Evolutionary conservation across 164 flowering plant species (phyloP), one percentile per base, ranked within the genome.

Genomic region (Taxillus chinensis): DNA sequence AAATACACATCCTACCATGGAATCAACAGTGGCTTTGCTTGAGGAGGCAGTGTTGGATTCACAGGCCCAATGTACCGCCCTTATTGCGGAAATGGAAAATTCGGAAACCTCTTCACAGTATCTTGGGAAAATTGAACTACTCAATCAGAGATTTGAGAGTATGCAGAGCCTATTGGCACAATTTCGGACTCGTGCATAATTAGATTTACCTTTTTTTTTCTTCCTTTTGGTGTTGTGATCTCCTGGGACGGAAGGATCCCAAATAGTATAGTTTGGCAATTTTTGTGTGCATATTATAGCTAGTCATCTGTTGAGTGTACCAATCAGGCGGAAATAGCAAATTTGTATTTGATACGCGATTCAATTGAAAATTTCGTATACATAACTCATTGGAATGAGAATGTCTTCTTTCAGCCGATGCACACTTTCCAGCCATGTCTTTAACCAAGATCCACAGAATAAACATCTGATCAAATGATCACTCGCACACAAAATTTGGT

Each of bases 31-130:
- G 41, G 69, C 78, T 65, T 83, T 77, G 10, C 82, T 92, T 38
- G 98, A 92, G 70, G 83, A 80, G 60, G 81, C 81, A 45, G 63
- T 88, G 46, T 46, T 57, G 53, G 96, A 88, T 68, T 80, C 96
- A 27, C 84, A 84, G 64, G 78, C 80, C 38, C 83, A 73, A 37
- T 88, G 93, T 71, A 65, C 70, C 42, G 79, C 79, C 38, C 86
- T 92, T 56, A 45, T 80, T n/a, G 45, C 77, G 0, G 79, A 76
- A 43, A 41, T 81, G 1, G 48, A 54, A 64, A 53, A 48, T 66
- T 71, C 82, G 17, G 84, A 72, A 48, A 55, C 74, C 54, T 73
- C 83, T 3, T 1, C 42, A 13, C 71, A 81, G 53, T 77, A 77
- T 63, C 69, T 82, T 54, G 68, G 72, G 12, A 68, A 69, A 10